Base-by-base conservation (phyloP, 768 basidiomycete genomes). In the Tricholomella constricta region DNA sequence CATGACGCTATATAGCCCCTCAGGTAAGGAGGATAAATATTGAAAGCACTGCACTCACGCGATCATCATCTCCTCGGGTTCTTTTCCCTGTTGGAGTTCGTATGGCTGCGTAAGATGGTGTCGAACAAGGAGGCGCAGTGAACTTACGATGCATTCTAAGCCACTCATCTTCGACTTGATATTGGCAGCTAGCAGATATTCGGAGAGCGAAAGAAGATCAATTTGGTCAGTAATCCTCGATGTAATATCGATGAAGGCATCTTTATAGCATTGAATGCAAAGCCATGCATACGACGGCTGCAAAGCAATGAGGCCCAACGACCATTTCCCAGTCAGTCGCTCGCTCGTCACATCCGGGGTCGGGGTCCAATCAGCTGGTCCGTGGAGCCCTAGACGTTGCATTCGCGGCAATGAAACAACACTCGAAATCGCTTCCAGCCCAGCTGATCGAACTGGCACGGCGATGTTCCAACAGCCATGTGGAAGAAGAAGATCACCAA, bases 1-100 rank as follows among this genome's bases (percentile, higher is more conserved):
- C 71, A 75, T 72, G 3, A 75, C 65, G 1, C 71, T 74, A 48
- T 17, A 14, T 35, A 11, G 7, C 6, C 37, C n/a, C n/a, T n/a
- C n/a, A n/a, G n/a, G n/a, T n/a, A n/a, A n/a, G n/a, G n/a, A n/a
- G n/a, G n/a, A n/a, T n/a, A 43, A 25, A 35, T 5, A 17, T 26
- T n/a, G 29, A 4, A 23, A 29, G 37, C 14, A 22, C 34, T 14
- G 11, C 8, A 55, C 38, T 46, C 34, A 59, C 58, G 54, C 58
- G 31, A 59, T 59, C 17, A 43, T 45, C 15, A 55, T 49, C 12
- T 52, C 58, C 27, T 55, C 45, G 2, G 49, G 50, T 14, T 52
- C 48, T 15, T 34, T 40, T 29, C 23, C 35, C 26, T 52, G 36
- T 17, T 41, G 32, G 2, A 27, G 2, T 22, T 1, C 3, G 19